Percentiles rank a stretch among this genome's conserved stretches.
Conservation (phyloP, 257 asterid species). For the Cordia subcordata region DNA sequence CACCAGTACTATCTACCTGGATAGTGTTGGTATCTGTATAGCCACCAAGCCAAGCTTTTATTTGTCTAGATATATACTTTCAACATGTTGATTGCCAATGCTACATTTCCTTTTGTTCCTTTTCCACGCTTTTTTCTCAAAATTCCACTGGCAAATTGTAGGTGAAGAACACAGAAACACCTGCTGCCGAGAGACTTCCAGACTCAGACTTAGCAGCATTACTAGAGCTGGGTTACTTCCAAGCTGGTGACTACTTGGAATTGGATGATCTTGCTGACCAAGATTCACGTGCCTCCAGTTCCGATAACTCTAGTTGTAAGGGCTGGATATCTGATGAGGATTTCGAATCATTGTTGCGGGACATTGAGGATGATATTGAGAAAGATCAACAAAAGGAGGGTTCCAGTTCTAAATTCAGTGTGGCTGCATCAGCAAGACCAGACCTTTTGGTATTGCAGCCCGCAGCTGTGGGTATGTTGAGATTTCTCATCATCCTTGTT, state of each 20-base stretch:
- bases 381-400: constrained; percentile 11
- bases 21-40: too few species aligned
- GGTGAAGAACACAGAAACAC: constrained; percentile 22
- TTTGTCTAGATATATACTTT: too few species aligned
- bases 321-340: constrained; percentile 52
- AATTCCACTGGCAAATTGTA: constrained; percentile 1
- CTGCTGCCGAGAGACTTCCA: constrained; percentile 18
- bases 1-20: too few species aligned
- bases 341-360: constrained; percentile 41
- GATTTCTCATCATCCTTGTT: not conserved
- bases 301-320: constrained; percentile 49
- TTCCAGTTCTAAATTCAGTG: constrained; percentile 25
- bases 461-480: constrained; percentile 36
- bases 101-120: not conserved
- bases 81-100: not conserved
- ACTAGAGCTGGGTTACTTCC: constrained; percentile 20
- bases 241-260: constrained; percentile 54
- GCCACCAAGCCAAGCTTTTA: too few species aligned
- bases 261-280: constrained; percentile 43
- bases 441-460: constrained; percentile 36
- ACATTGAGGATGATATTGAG: constrained; percentile 31
- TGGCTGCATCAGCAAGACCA: constrained; percentile 20
- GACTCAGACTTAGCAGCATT: constrained; percentile 14
- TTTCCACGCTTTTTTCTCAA: too few species aligned
- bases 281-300: constrained; percentile 48